Percentiles rank a stretch among this genome's conserved stretches.
Evolutionary conservation across 257 asterid genomes (phyloP).

Genomic region (Mitragyna speciosa): DNA sequence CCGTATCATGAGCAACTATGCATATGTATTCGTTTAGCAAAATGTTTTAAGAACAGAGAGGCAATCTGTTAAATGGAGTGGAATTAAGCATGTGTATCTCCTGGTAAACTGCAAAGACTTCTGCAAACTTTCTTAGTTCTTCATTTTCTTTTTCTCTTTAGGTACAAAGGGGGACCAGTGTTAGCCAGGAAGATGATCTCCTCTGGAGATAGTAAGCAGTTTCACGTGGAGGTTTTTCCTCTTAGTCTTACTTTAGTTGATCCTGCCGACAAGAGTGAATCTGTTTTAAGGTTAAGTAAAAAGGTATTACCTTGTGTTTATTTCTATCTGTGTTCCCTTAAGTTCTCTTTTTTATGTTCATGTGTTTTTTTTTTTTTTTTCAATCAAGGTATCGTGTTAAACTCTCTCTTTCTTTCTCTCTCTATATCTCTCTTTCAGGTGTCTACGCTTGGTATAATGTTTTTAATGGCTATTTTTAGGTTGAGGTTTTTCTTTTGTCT

Average conservation of each 20-base stretch:
- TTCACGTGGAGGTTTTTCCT: conserved; percentile 77
- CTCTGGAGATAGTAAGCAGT: conserved; percentile 71
- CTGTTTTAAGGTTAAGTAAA: conserved; percentile 63
- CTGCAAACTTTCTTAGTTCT: conserved; percentile 7
- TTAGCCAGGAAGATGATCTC: conserved; percentile 78
- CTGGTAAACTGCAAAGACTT: too few relatives aligned
- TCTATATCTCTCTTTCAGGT: not conserved
- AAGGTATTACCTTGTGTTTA: conserved; percentile 47
- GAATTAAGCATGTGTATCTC: too few relatives aligned
- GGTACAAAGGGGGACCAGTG: conserved; percentile 96
- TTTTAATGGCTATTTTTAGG: not conserved
- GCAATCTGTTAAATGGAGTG: not conserved
- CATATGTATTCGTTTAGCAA: not conserved
- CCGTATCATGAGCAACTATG: not conserved
- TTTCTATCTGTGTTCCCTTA: conserved; percentile 4
- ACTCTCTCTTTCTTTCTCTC: not conserved
- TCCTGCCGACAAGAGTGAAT: conserved; percentile 63
- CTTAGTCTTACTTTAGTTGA: conserved; percentile 68
- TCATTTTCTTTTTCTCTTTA: conserved; percentile 27
- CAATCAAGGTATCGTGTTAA: not conserved
- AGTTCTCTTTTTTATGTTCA: not conserved
- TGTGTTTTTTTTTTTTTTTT: not conserved
- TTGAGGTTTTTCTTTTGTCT: not conserved
- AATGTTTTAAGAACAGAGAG: not conserved
- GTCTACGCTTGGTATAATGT: not conserved